A percentile compares a stretch with the other conserved stretches of the same genome.
These are phyloP conservation scores for Gastrolobium villosum DNA, from an alignment of 306 rosid species.

Conservation along the genomic window DNA sequence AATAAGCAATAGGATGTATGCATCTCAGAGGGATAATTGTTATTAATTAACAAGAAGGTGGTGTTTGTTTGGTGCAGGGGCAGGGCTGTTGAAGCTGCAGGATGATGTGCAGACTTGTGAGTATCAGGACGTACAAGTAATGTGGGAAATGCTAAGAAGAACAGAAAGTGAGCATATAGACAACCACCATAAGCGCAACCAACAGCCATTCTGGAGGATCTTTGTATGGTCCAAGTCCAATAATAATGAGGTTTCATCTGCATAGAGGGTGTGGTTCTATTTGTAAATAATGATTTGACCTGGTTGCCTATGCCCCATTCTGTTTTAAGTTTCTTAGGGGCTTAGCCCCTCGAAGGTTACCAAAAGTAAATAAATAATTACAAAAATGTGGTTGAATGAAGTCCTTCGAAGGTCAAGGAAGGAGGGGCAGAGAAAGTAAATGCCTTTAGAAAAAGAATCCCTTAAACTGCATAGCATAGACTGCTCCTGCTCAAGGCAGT, in stretches of 20 bases:
- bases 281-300: too few species aligned
- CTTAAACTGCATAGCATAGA: not conserved
- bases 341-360: too few species aligned
- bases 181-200: slow-evolving; percentile 56
- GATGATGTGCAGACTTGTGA: slow-evolving; percentile 79
- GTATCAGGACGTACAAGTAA: slow-evolving; percentile 78
- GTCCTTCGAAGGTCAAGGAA: too few species aligned
- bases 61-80: slow-evolving; percentile 52
- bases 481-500: slow-evolving; percentile 24
- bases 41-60: not conserved
- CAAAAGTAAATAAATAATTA: too few species aligned
- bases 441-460: not conserved
- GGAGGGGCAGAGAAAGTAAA: not conserved
- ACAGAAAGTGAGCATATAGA: slow-evolving; percentile 18
- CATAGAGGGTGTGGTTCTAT: too few species aligned
- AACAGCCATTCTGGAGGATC: slow-evolving; percentile 61
- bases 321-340: too few species aligned
- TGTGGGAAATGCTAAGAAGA: slow-evolving; percentile 76
- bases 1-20: not conserved
- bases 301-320: too few species aligned
- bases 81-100: slow-evolving; percentile 71
- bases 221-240: slow-evolving; percentile 58
- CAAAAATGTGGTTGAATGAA: too few species aligned
- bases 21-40: not conserved
- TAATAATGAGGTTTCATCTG: slow-evolving; percentile 28